Percentiles rank a stretch among this genome's conserved stretches.
Conservation (phyloP, 2,329 filamentous ascomycete genomes). For the Whalleya microplaca region DNA sequence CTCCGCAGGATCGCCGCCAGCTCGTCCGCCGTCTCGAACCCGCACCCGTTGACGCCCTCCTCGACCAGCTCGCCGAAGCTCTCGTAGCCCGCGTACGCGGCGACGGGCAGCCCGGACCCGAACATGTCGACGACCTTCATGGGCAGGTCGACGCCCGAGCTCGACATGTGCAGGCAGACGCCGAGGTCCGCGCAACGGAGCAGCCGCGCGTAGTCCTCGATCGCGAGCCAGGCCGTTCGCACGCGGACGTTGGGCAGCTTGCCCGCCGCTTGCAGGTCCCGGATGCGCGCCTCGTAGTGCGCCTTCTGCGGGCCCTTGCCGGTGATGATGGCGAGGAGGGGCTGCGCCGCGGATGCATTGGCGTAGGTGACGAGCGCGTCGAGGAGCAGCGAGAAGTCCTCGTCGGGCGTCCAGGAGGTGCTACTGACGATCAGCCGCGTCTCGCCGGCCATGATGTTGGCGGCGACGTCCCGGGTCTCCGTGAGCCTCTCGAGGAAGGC, state of each 20-base stretch:
- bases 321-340: constrained; percentile 85
- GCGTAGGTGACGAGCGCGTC: constrained; percentile 81
- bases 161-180: constrained; percentile 89
- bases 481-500: constrained; percentile 68
- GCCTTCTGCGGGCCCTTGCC: constrained; percentile 88
- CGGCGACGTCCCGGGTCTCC: constrained; percentile 63
- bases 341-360: constrained; percentile 51
- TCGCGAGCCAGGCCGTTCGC: constrained; percentile 81
- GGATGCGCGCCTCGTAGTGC: constrained; percentile 71
- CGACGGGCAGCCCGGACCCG: constrained; percentile 87
- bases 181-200: constrained; percentile 87
- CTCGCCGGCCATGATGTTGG: constrained; percentile 60
- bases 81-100: constrained; percentile 82
- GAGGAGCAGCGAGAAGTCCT: constrained; percentile 89
- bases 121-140: constrained; percentile 99
- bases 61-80: constrained; percentile 90
- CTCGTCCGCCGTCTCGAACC: constrained; percentile 74
- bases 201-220: constrained; percentile 81
- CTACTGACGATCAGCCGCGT: constrained; percentile 82
- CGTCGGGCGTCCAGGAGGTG: constrained; percentile 96
- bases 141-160: constrained; percentile 90
- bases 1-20: constrained; percentile 65
- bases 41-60: constrained; percentile 83
- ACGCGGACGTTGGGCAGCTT: constrained; percentile 73
- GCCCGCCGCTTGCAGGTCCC: constrained; percentile 60